These are phyloP conservation scores for Globisporangium radiosum DNA, from an alignment of 352 stramenopile genomes.

Conservation along the genomic window DNA sequence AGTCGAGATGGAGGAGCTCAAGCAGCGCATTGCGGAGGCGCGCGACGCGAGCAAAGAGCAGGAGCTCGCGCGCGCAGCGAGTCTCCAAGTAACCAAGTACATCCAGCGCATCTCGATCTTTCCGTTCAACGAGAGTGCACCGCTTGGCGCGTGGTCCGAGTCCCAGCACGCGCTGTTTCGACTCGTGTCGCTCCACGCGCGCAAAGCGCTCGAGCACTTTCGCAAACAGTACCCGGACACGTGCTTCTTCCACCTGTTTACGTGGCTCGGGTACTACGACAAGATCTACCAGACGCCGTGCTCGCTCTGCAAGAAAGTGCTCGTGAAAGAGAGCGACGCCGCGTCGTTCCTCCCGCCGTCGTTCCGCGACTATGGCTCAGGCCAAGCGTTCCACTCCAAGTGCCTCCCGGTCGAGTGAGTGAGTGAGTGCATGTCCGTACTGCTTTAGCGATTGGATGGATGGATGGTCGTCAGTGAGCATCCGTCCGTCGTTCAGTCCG, in stretches of 20 bases:
- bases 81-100: conserved; percentile 81
- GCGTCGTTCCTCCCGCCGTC: conserved; percentile 76
- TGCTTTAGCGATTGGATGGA: too few relatives aligned
- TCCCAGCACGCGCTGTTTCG: conserved; percentile 77
- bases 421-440: background rate
- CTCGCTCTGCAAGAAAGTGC: conserved; percentile 80
- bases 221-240: conserved; percentile 80
- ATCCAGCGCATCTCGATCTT: conserved; percentile 78
- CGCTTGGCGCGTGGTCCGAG: conserved; percentile 76
- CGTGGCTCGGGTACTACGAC: conserved; percentile 83
- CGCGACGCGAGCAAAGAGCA: conserved; percentile 79
- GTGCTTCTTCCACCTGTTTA: conserved; percentile 85
- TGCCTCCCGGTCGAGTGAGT: conserved; percentile 55
- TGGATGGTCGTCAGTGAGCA: too few relatives aligned
- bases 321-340: conserved; percentile 75
- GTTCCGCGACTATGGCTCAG: conserved; percentile 81
- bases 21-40: conserved; percentile 67
- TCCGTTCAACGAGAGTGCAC: conserved; percentile 72
- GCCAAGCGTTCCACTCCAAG: conserved; percentile 79
- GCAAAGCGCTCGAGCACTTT: conserved; percentile 78
- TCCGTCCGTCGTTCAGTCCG: too few relatives aligned
- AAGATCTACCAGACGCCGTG: conserved; percentile 87
- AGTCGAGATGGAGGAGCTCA: conserved; percentile 85
- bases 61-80: conserved; percentile 62
- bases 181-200: conserved; percentile 64